Evolutionary conservation across 1,284 basidiomycete species (phyloP).

Genomic region (Lentinula novae-zelandiae): DNA sequence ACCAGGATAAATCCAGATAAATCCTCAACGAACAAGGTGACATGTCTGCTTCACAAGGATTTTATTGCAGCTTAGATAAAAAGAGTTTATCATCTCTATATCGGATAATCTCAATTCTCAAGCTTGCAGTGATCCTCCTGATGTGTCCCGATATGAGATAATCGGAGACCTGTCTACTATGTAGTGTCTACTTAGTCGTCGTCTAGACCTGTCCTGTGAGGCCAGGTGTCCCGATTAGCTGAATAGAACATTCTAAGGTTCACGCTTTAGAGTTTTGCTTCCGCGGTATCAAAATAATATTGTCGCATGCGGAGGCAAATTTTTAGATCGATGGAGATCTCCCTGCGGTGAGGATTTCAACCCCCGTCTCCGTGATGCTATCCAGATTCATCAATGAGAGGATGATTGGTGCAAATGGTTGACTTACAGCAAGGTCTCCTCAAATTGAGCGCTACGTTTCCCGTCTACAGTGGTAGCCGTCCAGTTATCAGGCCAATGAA

Average conservation of each 20-base stretch:
- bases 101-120: background rate
- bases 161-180: no score
- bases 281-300: background rate
- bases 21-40: no score
- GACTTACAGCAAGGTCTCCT: slow-evolving; percentile 84
- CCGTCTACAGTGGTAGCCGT: slow-evolving; percentile 92
- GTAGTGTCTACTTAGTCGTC: no score
- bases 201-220: no score
- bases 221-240: no score
- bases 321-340: background rate
- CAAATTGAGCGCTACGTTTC: slow-evolving; percentile 89
- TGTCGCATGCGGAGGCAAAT: background rate
- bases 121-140: background rate
- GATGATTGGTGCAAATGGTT: slow-evolving; percentile 7
- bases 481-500: slow-evolving; percentile 91
- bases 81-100: background rate
- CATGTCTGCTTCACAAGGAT: no score
- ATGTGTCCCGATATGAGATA: no score
- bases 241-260: no score
- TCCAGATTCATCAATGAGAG: slow-evolving; percentile 17
- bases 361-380: slow-evolving; percentile 90
- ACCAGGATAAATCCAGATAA: no score
- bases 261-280: background rate
- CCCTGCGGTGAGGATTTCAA: slow-evolving; percentile 79
- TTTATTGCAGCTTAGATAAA: background rate